These are phyloP conservation scores for Vaccinium macrocarpon DNA, from an alignment of 148 eudicot species.

Conservation along the genomic window DNA sequence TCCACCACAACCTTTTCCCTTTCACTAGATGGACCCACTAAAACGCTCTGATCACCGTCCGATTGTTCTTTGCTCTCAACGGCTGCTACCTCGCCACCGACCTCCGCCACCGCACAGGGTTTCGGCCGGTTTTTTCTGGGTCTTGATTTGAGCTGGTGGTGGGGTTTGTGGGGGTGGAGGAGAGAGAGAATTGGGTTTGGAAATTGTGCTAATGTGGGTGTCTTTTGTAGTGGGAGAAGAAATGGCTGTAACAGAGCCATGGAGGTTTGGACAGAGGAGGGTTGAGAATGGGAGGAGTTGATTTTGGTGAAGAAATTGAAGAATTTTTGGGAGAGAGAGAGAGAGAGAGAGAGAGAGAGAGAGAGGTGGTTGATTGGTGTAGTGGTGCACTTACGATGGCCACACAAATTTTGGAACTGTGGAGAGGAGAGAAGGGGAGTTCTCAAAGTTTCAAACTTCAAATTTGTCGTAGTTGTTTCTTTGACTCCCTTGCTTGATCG, in stretches of 20 bases:
- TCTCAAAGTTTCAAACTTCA: too few species aligned
- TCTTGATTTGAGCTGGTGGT: not conserved
- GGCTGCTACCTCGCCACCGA: conserved; percentile 9
- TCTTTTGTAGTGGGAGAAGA: not conserved
- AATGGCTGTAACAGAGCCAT: conserved; percentile 27
- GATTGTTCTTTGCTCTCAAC: not conserved
- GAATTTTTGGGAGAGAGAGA: not conserved
- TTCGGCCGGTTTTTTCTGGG: not conserved
- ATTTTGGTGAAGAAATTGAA: not conserved
- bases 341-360: conserved; percentile 1
- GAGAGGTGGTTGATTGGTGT: conserved; percentile 15
- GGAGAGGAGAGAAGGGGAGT: too few species aligned
- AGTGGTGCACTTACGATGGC: conserved; percentile 18
- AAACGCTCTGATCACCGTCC: conserved; percentile 14
- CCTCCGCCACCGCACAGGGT: conserved; percentile 15
- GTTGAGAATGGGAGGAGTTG: not conserved
- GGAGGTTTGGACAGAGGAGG: not conserved
- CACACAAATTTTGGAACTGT: conserved; percentile 16
- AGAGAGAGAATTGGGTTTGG: not conserved
- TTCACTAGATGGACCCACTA: conserved; percentile 27
- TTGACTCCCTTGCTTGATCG: too few species aligned
- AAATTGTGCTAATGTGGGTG: not conserved
- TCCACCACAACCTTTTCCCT: conserved; percentile 33
- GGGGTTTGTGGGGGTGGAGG: not conserved
- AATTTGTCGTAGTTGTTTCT: too few species aligned